Conservation (phyloP, 179 eudicot species). For the Silene vulgaris region DNA sequence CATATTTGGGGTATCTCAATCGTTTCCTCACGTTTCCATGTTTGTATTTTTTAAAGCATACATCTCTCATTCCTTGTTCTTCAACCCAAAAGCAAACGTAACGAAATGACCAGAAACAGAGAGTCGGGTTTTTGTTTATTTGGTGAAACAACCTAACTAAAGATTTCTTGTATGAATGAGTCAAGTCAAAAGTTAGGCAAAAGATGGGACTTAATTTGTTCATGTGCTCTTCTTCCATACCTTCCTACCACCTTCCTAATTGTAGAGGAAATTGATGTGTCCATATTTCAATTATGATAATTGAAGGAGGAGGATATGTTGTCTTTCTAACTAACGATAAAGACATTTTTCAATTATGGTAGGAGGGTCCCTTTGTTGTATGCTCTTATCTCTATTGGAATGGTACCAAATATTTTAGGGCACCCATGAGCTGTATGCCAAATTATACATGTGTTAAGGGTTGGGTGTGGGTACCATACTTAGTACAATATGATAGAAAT, state of each 20-base stretch:
- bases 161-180: neutral
- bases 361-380: neutral
- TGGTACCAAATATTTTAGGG: neutral
- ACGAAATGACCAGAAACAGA: neutral
- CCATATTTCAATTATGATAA: neutral
- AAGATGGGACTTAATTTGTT: neutral
- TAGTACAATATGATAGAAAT: no score
- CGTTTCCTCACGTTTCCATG: no score
- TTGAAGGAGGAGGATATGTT: neutral
- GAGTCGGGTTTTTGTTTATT: neutral
- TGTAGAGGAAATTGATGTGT: neutral
- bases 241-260: neutral
- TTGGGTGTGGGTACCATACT: neutral
- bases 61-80: neutral
- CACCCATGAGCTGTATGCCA: neutral
- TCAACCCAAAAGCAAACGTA: neutral
- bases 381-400: neutral
- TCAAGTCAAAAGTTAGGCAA: neutral
- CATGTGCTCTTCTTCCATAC: neutral
- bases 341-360: constrained; percentile 2
- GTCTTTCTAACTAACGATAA: neutral
- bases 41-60: no score
- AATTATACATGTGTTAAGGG: neutral
- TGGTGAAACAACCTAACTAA: neutral
- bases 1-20: no score